Conservation (phyloP, 306 rosid genomes). For the Fragaria nilgerrensis region DNA sequence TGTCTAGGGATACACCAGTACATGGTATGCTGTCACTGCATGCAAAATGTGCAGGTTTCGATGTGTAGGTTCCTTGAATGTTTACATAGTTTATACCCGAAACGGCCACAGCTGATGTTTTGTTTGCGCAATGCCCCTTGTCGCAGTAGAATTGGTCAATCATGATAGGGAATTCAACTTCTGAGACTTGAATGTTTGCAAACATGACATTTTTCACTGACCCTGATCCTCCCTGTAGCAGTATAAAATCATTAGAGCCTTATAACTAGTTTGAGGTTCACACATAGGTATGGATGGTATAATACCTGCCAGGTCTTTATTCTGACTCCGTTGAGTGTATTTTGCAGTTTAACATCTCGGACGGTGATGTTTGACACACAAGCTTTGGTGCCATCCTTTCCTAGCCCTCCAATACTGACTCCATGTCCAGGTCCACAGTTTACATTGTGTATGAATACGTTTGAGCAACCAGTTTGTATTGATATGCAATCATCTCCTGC, state of each 20-base stretch:
- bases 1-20: slow-evolving; percentile 56
- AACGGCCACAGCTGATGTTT: slow-evolving; percentile 69
- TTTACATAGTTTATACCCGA: slow-evolving; percentile 51
- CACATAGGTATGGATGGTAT: too few species aligned
- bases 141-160: slow-evolving; percentile 87
- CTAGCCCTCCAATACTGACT: slow-evolving; percentile 69
- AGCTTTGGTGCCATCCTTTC: slow-evolving; percentile 61
- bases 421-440: slow-evolving; percentile 83
- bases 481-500: slow-evolving; percentile 82
- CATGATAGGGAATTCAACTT: slow-evolving; percentile 53
- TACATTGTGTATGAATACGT: slow-evolving; percentile 53
- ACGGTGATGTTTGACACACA: slow-evolving; percentile 79
- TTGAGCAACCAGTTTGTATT: slow-evolving; percentile 70
- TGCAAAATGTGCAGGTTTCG: slow-evolving; percentile 55
- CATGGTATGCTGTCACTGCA: slow-evolving; percentile 81
- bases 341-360: slow-evolving; percentile 47
- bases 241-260: not conserved
- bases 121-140: slow-evolving; percentile 46
- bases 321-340: slow-evolving; percentile 70
- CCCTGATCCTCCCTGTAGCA: slow-evolving; percentile 77
- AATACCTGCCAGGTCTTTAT: slow-evolving; percentile 91
- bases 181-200: slow-evolving; percentile 71
- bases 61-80: slow-evolving; percentile 62
- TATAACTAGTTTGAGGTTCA: not conserved
- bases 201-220: slow-evolving; percentile 62